phyloP scores from a whole-genome alignment of 2,329 filamentous ascomycete species.

The Penicillium aurantiogriseum region DNA sequence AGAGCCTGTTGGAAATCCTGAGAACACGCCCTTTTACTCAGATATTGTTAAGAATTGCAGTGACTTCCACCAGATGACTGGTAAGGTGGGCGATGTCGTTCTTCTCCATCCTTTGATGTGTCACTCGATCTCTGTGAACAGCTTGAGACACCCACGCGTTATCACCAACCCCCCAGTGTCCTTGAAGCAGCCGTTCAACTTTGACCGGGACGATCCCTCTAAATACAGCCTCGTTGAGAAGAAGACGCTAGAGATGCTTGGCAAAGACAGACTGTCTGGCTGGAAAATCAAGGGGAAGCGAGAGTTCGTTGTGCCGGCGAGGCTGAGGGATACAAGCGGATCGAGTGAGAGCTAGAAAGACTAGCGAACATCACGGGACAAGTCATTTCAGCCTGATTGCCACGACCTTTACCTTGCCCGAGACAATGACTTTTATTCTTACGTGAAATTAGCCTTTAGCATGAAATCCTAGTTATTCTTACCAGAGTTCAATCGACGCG shows the following conservation, averaged over 20 bases:
- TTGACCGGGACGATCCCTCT: slow-evolving; percentile 46
- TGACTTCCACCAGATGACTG: slow-evolving; percentile 53
- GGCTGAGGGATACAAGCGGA: slow-evolving; percentile 35
- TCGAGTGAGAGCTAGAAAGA: slow-evolving; percentile 41
- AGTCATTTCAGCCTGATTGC: neutral
- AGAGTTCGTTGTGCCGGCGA: slow-evolving; percentile 47
- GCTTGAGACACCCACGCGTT: slow-evolving; percentile 48
- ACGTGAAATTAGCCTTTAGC: slow-evolving; percentile 3
- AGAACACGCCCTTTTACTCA: slow-evolving; percentile 37
- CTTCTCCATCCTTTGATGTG: slow-evolving; percentile 57
- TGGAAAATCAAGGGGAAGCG: slow-evolving; percentile 51
- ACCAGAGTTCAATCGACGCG: neutral
- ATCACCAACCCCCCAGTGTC: slow-evolving; percentile 57
- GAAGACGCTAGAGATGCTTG: slow-evolving; percentile 52
- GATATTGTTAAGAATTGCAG: slow-evolving; percentile 39
- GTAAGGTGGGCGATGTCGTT: slow-evolving; percentile 54
- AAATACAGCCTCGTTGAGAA: slow-evolving; percentile 53
- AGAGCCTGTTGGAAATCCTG: slow-evolving; percentile 11
- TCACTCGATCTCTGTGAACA: slow-evolving; percentile 54
- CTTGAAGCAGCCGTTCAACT: slow-evolving; percentile 52
- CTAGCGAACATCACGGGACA: neutral
- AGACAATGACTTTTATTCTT: neutral
- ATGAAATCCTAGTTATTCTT: neutral
- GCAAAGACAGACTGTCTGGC: slow-evolving; percentile 45
- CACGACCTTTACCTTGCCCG: neutral